phyloP scores from a whole-genome alignment of 2,329 filamentous ascomycete genomes.

The Epichloe baconii region DNA sequence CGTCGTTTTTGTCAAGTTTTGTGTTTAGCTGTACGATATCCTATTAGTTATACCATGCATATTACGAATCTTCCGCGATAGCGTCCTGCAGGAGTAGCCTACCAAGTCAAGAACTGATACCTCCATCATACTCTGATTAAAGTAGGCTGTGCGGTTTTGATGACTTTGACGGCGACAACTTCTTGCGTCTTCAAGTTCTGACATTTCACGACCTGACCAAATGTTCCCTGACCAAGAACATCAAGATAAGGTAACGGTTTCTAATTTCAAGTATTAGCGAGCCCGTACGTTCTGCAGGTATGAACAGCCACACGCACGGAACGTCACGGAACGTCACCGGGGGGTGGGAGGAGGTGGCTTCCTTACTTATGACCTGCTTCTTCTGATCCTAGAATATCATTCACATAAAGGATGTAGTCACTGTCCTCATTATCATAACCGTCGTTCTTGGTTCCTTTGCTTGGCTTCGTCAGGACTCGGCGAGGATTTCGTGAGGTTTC shows the following conservation, averaged over 20 bases:
- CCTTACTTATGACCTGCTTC: conserved; percentile 91
- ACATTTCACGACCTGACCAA: conserved; percentile 97
- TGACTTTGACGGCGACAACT: conserved; percentile 96
- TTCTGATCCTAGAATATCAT: conserved; percentile 94
- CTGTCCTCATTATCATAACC: conserved; percentile 98
- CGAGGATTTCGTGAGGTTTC: conserved; percentile 94
- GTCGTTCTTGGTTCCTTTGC: conserved; percentile 97
- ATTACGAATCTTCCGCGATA: neutral
- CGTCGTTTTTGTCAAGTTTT: conserved; percentile 97
- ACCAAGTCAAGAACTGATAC: conserved; percentile 94
- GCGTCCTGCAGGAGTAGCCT: conserved; percentile 17
- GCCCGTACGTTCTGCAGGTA: neutral
- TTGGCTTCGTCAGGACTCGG: conserved; percentile 91
- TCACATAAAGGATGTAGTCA: conserved; percentile 98
- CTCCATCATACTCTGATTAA: conserved; percentile 99
- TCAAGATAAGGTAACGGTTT: conserved; percentile 93
- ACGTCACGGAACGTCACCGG: neutral
- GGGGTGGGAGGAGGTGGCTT: neutral
- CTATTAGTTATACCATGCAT: conserved; percentile 12
- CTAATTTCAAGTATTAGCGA: conserved; percentile 26
- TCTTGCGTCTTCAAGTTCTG: conserved; percentile 98
- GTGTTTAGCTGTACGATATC: conserved; percentile 61
- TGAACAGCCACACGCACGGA: neutral
- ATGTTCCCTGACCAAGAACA: conserved; percentile 92
- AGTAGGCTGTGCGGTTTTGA: conserved; percentile 99